phyloP scores from a whole-genome alignment of 177 flowering plant species.

The Tripterygium wilfordii region DNA sequence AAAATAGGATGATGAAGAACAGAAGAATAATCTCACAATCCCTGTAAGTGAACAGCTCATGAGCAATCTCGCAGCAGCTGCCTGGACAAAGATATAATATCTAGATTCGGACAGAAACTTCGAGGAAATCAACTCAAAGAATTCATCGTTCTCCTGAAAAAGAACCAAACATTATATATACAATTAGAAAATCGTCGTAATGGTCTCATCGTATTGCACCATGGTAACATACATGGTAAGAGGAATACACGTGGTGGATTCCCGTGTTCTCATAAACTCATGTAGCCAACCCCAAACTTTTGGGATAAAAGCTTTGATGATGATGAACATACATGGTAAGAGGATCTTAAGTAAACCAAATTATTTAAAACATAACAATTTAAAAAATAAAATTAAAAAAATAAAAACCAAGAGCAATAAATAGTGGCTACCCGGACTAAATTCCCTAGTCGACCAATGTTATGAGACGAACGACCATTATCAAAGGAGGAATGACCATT shows the following conservation, averaged over 20 bases:
- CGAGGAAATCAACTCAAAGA: constrained; percentile 81
- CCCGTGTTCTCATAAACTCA: too few species aligned
- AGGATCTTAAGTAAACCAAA: too few species aligned
- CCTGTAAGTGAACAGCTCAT: constrained; percentile 69
- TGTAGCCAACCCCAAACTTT: too few species aligned
- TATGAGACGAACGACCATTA: constrained; percentile 71
- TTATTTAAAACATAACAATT: too few species aligned
- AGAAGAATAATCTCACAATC: constrained; percentile 43
- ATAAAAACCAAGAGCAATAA: too few species aligned
- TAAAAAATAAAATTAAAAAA: too few species aligned
- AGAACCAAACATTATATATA: neutral
- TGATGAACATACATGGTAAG: too few species aligned
- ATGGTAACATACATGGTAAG: too few species aligned
- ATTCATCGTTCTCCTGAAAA: constrained; percentile 90
- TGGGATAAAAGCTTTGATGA: too few species aligned
- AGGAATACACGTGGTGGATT: too few species aligned
- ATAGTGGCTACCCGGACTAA: constrained; percentile 64
- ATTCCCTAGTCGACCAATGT: constrained; percentile 70
- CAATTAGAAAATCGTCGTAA: too few species aligned
- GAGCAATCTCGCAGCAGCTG: constrained; percentile 83
- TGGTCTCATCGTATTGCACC: too few species aligned
- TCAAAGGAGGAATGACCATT: constrained; percentile 40
- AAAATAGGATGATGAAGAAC: neutral
- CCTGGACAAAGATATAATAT: constrained; percentile 56
- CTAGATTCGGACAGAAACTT: constrained; percentile 63